Conservation (phyloP, 2,329 filamentous ascomycete genomes). For the Lachnellula willkommii region DNA sequence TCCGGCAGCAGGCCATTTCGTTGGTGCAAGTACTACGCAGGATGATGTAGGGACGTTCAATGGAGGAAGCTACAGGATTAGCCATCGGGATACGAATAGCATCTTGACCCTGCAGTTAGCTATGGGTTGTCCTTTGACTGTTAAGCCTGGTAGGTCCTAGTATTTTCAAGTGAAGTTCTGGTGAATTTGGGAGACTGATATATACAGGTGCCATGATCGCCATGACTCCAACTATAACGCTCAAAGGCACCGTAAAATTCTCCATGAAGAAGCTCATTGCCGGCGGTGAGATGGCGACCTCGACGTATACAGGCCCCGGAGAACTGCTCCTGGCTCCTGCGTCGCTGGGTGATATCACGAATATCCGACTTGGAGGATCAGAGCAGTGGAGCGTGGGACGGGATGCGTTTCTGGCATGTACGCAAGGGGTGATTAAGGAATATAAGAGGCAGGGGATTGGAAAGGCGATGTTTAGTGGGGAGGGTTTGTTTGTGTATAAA, state of each 20-base stretch:
- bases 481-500: slow-evolving; percentile 87
- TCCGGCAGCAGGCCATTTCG: slow-evolving; percentile 47
- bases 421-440: slow-evolving; percentile 81
- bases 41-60: slow-evolving; percentile 98
- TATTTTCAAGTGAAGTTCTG: neutral
- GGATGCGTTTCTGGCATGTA: slow-evolving; percentile 80
- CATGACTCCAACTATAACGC: slow-evolving; percentile 83
- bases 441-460: slow-evolving; percentile 79
- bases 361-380: slow-evolving; percentile 64
- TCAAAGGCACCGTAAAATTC: slow-evolving; percentile 80
- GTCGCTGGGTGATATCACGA: slow-evolving; percentile 78
- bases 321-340: slow-evolving; percentile 80
- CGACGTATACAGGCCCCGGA: slow-evolving; percentile 81
- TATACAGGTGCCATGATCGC: slow-evolving; percentile 75
- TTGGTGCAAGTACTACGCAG: slow-evolving; percentile 55
- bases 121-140: slow-evolving; percentile 76
- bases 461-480: slow-evolving; percentile 91
- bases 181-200: neutral
- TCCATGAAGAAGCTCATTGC: slow-evolving; percentile 85
- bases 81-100: slow-evolving; percentile 85
- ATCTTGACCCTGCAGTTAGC: slow-evolving; percentile 86
- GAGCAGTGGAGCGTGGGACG: slow-evolving; percentile 80
- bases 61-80: slow-evolving; percentile 88
- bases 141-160: slow-evolving; percentile 59
- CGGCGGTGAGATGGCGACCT: slow-evolving; percentile 72